Evolutionary conservation across 106 monocot species (phyloP).

Genomic region (Dendrobium nobile): DNA sequence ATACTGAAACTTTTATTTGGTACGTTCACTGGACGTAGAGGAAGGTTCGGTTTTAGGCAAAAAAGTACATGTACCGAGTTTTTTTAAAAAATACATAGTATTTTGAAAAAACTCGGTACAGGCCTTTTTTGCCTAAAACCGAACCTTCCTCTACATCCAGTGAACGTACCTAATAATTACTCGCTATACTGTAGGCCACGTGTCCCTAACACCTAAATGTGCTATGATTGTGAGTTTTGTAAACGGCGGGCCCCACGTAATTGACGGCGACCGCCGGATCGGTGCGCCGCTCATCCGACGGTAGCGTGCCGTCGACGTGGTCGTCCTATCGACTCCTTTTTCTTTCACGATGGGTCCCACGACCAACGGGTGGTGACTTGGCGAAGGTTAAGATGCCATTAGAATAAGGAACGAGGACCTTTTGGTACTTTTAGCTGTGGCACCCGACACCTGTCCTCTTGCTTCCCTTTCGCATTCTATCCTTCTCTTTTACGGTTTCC

Average conservation of each 20-base stretch:
- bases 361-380: neutral
- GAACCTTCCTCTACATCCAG: too few species aligned
- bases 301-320: neutral
- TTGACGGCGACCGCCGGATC: neutral
- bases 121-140: too few species aligned
- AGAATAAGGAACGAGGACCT: neutral
- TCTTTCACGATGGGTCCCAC: neutral
- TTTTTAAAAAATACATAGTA: too few species aligned
- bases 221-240: neutral
- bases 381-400: neutral
- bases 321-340: neutral
- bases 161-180: too few species aligned
- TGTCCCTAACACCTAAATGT: neutral
- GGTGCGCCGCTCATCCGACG: neutral
- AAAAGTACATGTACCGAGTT: too few species aligned
- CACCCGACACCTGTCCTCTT: constrained; percentile 5
- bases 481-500: neutral
- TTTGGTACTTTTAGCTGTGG: constrained; percentile 2
- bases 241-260: neutral
- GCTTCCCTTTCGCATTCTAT: neutral
- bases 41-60: too few species aligned
- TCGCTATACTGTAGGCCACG: neutral
- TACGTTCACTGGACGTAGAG: too few species aligned
- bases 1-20: too few species aligned
- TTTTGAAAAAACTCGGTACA: too few species aligned